These are phyloP conservation scores for Geoglossum cookeanum DNA, from an alignment of 2,329 filamentous ascomycete species.

Conservation along the genomic window DNA sequence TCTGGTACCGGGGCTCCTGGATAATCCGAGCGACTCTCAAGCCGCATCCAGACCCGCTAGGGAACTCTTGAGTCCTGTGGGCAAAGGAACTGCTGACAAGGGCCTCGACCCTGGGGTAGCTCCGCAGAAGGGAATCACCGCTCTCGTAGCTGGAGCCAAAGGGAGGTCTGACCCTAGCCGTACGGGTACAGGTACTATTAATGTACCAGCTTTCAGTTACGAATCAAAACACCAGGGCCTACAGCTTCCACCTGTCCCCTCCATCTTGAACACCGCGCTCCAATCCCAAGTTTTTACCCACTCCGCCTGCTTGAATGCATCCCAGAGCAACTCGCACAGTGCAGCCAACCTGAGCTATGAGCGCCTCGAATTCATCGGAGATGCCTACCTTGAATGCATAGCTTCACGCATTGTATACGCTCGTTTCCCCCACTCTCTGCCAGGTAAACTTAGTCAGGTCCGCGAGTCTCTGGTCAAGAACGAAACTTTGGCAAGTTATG, in stretches of 20 bases:
- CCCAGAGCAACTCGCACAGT: constrained; percentile 15
- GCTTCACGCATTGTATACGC: constrained; percentile 57
- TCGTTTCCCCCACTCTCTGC: constrained; percentile 43
- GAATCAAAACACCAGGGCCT: background rate
- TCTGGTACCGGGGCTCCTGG: background rate
- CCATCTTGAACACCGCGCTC: constrained; percentile 38
- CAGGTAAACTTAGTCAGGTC: constrained; percentile 54
- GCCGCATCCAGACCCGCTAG: background rate
- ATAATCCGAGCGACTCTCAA: background rate
- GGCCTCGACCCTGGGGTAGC: background rate
- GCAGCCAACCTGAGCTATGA: constrained; percentile 44
- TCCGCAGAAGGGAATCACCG: background rate
- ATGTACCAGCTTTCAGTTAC: background rate
- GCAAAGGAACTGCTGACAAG: background rate
- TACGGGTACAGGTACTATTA: background rate
- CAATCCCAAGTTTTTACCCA: constrained; percentile 50
- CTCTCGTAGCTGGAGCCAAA: too few relatives aligned
- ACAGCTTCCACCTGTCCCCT: constrained; percentile 38
- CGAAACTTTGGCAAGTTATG: constrained; percentile 50
- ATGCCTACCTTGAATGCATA: constrained; percentile 65
- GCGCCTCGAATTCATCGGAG: constrained; percentile 71
- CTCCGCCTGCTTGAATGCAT: constrained; percentile 21
- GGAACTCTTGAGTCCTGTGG: background rate
- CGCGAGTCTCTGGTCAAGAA: constrained; percentile 71
- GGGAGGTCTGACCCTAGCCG: background rate